These are phyloP conservation scores for Globisporangium takayamanum DNA, from an alignment of 352 stramenopile genomes.

Conservation along the genomic window DNA sequence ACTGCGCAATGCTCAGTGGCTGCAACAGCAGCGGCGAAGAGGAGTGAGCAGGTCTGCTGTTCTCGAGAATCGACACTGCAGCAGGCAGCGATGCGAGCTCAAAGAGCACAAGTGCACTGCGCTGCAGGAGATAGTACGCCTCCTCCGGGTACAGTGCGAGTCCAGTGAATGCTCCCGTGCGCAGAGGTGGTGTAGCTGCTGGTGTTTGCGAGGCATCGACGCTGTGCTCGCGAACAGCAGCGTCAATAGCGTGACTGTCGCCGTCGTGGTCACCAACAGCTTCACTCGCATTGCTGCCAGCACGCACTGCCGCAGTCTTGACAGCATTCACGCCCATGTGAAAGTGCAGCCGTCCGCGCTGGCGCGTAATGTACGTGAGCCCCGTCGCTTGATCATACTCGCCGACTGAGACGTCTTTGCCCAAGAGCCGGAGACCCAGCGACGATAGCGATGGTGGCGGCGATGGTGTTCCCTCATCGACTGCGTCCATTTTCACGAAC, in stretches of 20 bases:
- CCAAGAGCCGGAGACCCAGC: not conserved
- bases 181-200: constrained; percentile 8
- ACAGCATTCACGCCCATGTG: constrained; percentile 54
- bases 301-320: constrained; percentile 20
- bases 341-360: constrained; percentile 67
- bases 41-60: not conserved
- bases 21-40: not conserved
- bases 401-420: constrained; percentile 52
- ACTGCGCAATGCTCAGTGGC: constrained; percentile 19
- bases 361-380: constrained; percentile 61
- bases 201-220: not conserved
- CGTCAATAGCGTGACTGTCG: not conserved
- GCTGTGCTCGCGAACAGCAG: not conserved
- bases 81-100: constrained; percentile 8
- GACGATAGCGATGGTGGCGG: not conserved
- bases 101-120: constrained; percentile 40
- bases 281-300: constrained; percentile 3
- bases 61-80: no score
- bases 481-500: not conserved
- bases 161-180: constrained; percentile 42
- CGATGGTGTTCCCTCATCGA: not conserved
- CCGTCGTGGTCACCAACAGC: not conserved
- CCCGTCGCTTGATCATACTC: constrained; percentile 48
- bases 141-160: constrained; percentile 68
- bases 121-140: constrained; percentile 54